Base-by-base conservation (phyloP, 768 basidiomycete genomes). In the Mycena albidolilacea region DNA sequence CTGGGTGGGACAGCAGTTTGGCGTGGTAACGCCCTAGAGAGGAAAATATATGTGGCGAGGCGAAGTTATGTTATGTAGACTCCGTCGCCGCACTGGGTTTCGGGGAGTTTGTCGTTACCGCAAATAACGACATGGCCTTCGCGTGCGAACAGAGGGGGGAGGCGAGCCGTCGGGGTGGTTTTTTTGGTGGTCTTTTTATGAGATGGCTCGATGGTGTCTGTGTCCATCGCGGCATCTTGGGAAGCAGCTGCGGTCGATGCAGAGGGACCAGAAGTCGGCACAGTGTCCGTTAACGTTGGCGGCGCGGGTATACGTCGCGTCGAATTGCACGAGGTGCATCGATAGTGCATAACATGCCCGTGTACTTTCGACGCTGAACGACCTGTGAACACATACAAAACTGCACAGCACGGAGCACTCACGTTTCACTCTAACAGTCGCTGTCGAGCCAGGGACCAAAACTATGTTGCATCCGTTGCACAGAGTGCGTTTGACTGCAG, bases 401-500 rank as follows among this genome's bases (percentile, higher is more conserved):
- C 3, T 12, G 76, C 23, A n/a, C 30, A 9, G 35, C 15, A n/a
- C 11, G 37, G 11, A 52, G 46, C 21, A 72, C 90, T 38, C 68
- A 93, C 95, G 81, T 82, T 90, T 90, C 9, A 93, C 81, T 3
- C 95, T 90, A 30, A 94, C 87, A 0, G 84, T 85, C 0, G 90
- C 88, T 0, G 93, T 91, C 0, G 88, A 74, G 14, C 95, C 95
- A 0, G 94, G 92, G 1, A 95, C 76, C 5, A 96, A 84, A 9
- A 92, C 85, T 0, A 84, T 79, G 68, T 88, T 85, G 77, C 95
- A 97, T 1, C 85, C 84, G 79, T 88, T 90, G 82, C 95, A 97
- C 8, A 96, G 77, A 1, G 91, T 90, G 12, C 95, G 91, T 79
- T 97, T 97, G n/a, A 97, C 87, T 0, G 88, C 84, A 0, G 95